phyloP scores from a whole-genome alignment of 2,329 filamentous ascomycete genomes.

The Coniochaeta hoffmannii region DNA sequence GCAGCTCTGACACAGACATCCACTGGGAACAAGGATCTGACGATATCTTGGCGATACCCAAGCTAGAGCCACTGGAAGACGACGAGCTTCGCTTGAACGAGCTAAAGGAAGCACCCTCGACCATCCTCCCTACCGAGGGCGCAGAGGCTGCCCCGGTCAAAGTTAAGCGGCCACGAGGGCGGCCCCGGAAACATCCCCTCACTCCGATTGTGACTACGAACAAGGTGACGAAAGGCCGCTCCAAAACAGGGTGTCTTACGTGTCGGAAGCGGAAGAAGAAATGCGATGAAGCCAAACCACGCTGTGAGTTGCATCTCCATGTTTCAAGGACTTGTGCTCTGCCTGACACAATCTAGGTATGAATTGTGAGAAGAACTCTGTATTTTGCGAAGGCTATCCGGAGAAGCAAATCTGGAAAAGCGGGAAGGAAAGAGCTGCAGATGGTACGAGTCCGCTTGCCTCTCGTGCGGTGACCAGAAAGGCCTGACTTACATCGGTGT shows the following conservation, averaged over 20 bases:
- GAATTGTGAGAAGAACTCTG: constrained; percentile 90
- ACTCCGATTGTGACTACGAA: constrained; percentile 47
- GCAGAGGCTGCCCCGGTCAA: constrained; percentile 26
- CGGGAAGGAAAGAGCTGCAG: constrained; percentile 67
- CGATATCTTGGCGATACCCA: constrained; percentile 40
- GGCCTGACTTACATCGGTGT: constrained; percentile 12
- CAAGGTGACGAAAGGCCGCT: constrained; percentile 71
- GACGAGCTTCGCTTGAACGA: constrained; percentile 46
- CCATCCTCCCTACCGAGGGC: constrained; percentile 15
- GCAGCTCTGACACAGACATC: constrained; percentile 31
- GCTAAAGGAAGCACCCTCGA: constrained; percentile 36
- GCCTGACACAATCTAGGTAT: constrained; percentile 43
- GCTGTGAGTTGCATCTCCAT: constrained; percentile 40
- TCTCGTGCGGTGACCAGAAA: constrained; percentile 4
- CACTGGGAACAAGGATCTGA: constrained; percentile 40
- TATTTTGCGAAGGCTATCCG: constrained; percentile 85
- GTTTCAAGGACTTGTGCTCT: background rate
- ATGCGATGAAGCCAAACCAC: constrained; percentile 61
- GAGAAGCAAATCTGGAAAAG: constrained; percentile 83
- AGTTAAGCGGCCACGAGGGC: constrained; percentile 62
- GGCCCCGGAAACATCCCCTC: constrained; percentile 74
- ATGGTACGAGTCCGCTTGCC: constrained; percentile 40
- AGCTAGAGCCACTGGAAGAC: constrained; percentile 50
- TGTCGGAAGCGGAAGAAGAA: constrained; percentile 66
- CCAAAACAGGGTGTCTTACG: constrained; percentile 62